Conservation (phyloP, 345 rosid genomes). For the thale cress (Arabidopsis thaliana) region TAIR10.1 NC_003076.8:19735001-19735500, state of each 20-base stretch:
- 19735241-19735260: neutral
- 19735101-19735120: neutral
- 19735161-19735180: neutral
- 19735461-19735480: neutral
- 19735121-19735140: neutral
- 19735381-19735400: conserved; percentile 5
- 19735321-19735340: neutral
- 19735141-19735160: too few species aligned
- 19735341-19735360: neutral
- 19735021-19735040: neutral
- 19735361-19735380: neutral
- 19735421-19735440: neutral
- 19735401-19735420: neutral
- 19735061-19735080: neutral
- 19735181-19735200: neutral
- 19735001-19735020: neutral
- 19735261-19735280: neutral
- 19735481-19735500: neutral
- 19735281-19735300: neutral
- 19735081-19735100: neutral
- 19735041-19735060: neutral
- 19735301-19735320: neutral
- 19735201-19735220: neutral
- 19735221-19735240: neutral
- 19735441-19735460: neutral